Conservation (phyloP, 2,329 filamentous ascomycete species). For the Grosmannia huntii region DNA sequence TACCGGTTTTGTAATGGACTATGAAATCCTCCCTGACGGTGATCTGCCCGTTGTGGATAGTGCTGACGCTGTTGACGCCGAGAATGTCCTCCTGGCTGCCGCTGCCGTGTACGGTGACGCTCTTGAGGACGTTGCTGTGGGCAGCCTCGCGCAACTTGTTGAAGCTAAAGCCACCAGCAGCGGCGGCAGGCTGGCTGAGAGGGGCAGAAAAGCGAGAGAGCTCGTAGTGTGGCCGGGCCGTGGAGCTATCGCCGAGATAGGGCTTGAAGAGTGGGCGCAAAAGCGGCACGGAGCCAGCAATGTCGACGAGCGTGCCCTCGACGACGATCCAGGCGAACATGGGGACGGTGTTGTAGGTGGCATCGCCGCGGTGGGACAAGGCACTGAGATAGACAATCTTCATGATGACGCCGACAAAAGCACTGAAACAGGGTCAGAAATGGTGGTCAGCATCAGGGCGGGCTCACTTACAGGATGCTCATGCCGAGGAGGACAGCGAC, state of each 20-base stretch:
- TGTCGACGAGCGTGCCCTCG: slow-evolving; percentile 1
- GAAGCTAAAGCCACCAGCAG: background rate
- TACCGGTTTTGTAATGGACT: background rate
- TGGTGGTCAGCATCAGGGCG: background rate
- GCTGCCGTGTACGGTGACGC: background rate
- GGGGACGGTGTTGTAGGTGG: slow-evolving; percentile 3
- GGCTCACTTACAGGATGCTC: background rate
- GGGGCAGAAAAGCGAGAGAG: background rate
- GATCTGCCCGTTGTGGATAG: background rate
- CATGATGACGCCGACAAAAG: slow-evolving; percentile 3
- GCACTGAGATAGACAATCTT: slow-evolving; percentile 3
- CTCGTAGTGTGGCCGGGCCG: background rate
- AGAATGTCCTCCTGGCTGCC: background rate
- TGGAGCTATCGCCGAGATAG: background rate
- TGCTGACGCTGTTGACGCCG: too few species aligned
- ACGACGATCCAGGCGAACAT: slow-evolving; percentile 2
- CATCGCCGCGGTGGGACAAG: slow-evolving; percentile 1
- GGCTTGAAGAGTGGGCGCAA: background rate
- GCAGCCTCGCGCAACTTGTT: background rate
- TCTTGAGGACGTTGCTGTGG: background rate
- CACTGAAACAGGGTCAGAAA: background rate
- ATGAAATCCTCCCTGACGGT: background rate
- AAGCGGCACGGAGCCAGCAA: background rate
- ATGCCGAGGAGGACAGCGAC: slow-evolving; percentile 1
- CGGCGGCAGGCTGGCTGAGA: background rate